These are phyloP conservation scores for Geotrichum histeridarum DNA, from an alignment of 1,139 yeast species.

Conservation along the genomic window DNA sequence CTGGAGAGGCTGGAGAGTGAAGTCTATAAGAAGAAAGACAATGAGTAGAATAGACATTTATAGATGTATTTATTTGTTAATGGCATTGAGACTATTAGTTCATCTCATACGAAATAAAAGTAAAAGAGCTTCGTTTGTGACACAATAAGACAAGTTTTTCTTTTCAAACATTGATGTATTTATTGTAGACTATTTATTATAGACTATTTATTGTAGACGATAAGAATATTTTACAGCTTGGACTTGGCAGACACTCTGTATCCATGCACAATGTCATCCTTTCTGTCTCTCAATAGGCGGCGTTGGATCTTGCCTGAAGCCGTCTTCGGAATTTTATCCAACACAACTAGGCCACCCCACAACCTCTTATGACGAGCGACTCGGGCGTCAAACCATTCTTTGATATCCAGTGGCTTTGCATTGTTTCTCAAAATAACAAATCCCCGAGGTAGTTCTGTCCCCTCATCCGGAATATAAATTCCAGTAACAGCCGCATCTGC, in stretches of 20 bases:
- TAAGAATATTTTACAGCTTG: not conserved
- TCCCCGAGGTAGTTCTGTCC: conserved; percentile 39
- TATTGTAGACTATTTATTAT: too few species aligned
- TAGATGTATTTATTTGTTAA: not conserved
- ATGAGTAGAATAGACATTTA: not conserved
- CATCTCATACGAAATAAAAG: too few species aligned
- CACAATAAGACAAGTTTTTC: too few species aligned
- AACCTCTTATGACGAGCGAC: conserved; percentile 40
- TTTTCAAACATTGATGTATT: not conserved
- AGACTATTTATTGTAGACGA: too few species aligned
- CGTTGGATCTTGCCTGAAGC: conserved; percentile 38
- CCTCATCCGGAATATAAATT: conserved; percentile 30
- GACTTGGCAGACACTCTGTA: not conserved
- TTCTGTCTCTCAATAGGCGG: conserved; percentile 28
- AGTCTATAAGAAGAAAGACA: conserved; percentile 28
- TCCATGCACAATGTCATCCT: conserved; percentile 13
- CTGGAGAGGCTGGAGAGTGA: conserved; percentile 44
- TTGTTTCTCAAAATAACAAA: conserved; percentile 30
- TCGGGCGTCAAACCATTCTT: conserved; percentile 34
- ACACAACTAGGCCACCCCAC: conserved; percentile 34
- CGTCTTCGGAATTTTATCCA: conserved; percentile 35
- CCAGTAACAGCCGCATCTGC: conserved; percentile 39
- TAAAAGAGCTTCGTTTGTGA: too few species aligned
- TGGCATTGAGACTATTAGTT: too few species aligned
- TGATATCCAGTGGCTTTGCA: conserved; percentile 27